Evolutionary conservation across 257 asterid species (phyloP), one percentile per base, ranked within the genome.

Genomic region (Jaltomata sinuosa): DNA sequence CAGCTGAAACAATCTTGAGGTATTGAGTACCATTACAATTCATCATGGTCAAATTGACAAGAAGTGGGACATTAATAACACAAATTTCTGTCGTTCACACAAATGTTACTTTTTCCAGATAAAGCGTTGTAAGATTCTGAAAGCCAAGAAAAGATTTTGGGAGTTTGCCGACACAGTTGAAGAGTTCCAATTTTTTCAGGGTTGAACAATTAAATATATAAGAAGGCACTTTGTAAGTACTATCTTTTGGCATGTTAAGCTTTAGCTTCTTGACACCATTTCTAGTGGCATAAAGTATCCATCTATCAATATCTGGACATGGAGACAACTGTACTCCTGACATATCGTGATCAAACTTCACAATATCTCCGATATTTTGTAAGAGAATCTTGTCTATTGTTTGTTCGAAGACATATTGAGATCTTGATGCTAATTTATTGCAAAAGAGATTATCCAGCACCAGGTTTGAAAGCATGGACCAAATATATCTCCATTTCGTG

Each of bases 401-500:
- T 27, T 62, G 38, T 62, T 0, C 8, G 1, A 55, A n/a, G 14
- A 3, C 11, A 55, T 19, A n/a, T 5, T 3, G 25, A n/a, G 64
- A 55, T 55, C 14, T n/a, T 21, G 1, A 3, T 55, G 64, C 5
- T n/a, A 55, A 2, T 21, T 54, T 57, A 19, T 57, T 22, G 65
- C 65, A 57, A n/a, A 57, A 22, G 16, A 1, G 65, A 5, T 27
- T 14, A 62, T 62, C 67, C 16, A 82, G 11, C 12, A 77, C 72
- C 6, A 87, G 19, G 14, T 47, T 5, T 7, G 87, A 74, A 82
- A 40, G 31, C 19, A 0, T 74, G 3, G 32, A 14, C 88, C 88
- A 87, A 2, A 27, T 19, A 34, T 77, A 14, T 68, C 89, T 82
- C 88, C 89, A 85, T 0, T 59, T 67, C 3, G 54, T 85, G 21